Evolutionary conservation across 768 basidiomycete genomes (phyloP).

Genomic region (Boletus sp.): DNA sequence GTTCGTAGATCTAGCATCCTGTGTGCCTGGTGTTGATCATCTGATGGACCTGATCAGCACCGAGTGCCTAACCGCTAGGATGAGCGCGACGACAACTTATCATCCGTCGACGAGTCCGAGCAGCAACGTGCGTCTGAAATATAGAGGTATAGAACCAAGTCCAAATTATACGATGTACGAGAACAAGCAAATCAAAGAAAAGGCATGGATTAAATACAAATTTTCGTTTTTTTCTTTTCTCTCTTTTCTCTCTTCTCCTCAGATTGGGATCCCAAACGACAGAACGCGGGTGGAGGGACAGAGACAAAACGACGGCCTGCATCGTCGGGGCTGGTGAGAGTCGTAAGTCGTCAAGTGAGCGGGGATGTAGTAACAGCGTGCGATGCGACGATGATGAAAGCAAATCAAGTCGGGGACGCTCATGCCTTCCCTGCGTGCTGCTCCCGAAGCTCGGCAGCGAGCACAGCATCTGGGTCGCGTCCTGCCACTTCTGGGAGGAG

Average conservation of each 20-base stretch:
- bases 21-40: too few species aligned
- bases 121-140: neutral
- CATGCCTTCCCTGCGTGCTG: constrained; percentile 1
- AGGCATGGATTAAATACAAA: neutral
- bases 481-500: constrained; percentile 52
- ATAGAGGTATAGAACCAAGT: neutral
- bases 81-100: neutral
- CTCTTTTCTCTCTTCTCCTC: neutral
- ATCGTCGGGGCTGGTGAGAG: neutral
- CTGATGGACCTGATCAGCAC: neutral
- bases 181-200: neutral
- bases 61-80: neutral
- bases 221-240: neutral
- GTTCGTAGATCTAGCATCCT: neutral
- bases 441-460: constrained; percentile 38
- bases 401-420: neutral
- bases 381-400: neutral
- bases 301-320: neutral
- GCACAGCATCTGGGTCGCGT: constrained; percentile 49
- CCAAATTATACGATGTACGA: neutral
- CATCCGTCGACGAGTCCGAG: neutral
- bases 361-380: too few species aligned
- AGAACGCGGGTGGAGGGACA: neutral
- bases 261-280: neutral
- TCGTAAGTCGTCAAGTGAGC: neutral